phyloP scores from a whole-genome alignment of 1,284 basidiomycete species.

The Amylostereum areolatum region DNA sequence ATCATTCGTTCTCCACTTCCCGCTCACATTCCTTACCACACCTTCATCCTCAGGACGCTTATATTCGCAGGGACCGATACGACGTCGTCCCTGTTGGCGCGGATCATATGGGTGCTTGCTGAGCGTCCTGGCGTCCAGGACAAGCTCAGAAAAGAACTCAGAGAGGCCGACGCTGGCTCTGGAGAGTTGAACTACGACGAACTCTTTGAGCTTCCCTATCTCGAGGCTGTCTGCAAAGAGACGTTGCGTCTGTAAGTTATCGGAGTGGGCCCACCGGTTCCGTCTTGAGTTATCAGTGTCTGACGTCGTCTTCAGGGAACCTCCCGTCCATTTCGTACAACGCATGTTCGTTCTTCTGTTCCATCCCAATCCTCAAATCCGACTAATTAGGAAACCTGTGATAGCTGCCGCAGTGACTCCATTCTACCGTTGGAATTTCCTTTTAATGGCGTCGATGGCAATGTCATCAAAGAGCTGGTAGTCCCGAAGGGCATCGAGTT shows the following conservation, averaged over 20 bases:
- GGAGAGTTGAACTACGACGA: too few species aligned
- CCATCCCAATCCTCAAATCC: neutral
- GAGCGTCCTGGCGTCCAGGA: neutral
- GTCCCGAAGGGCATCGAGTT: slow-evolving; percentile 7
- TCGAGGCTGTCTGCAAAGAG: neutral
- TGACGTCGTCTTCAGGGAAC: too few species aligned
- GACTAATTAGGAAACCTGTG: neutral
- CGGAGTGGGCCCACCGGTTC: too few species aligned
- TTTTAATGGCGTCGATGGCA: slow-evolving; percentile 8
- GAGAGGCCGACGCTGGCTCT: neutral
- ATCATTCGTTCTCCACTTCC: neutral
- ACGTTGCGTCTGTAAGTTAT: neutral
- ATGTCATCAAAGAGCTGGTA: slow-evolving; percentile 6
- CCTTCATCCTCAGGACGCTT: neutral
- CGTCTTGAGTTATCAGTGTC: too few species aligned
- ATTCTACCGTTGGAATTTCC: slow-evolving; percentile 12
- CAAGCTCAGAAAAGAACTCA: neutral
- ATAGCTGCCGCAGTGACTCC: slow-evolving; percentile 3
- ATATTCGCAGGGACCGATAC: neutral
- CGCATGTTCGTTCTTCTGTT: slow-evolving; percentile 30
- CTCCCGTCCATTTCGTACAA: slow-evolving; percentile 32
- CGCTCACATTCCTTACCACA: neutral
- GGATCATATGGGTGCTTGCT: neutral
- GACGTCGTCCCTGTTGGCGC: neutral
- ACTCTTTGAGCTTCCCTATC: neutral